Base-by-base conservation (phyloP, 2,329 filamentous ascomycete genomes). In the Cladosporium sphaerospermum region DNA sequence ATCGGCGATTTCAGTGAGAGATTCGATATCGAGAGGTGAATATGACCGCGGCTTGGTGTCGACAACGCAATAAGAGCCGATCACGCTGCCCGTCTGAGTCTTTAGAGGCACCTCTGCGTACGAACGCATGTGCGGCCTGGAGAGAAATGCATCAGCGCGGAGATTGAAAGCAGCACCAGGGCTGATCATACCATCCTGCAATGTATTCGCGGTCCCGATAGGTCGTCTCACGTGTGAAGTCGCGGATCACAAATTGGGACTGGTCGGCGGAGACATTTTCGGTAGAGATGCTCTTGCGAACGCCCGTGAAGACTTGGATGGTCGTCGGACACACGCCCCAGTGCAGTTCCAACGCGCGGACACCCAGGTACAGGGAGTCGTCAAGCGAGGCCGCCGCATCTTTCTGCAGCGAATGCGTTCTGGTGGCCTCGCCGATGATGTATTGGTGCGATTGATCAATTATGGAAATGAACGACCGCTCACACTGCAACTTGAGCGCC, bases 381-480 rank as follows among this genome's bases (percentile, higher is more conserved):
- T 64, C 39, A 52, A 63, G 45, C 23, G 42, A 43, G 19, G 52
- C 52, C 3, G 14, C 33, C 5, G 55, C 23, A 62, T 56, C 34
- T 33, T 36, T 32, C 2, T 52, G 43, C 6, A 71, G 58, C 1
- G 64, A 62, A 3, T 63, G 53, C 23, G 59, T 52, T 14, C 65
- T 59, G 1, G 69, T 71, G 6, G 69, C 68, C 56, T 73, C 70
- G 19, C 68, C 68, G 6, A 73, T 61, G 32, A 72, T 63, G 45
- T 70, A 67, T 50, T 71, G 67, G 16, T 59, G 57, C 8, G 61
- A 51, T 2, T 59, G 59, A 52, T 71, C 69, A 41, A 72, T 59
- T 9, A 72, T 57, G 3, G 69, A 71, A 3, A 72, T 59, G 59
- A 69, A 62, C 31, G 67, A 62, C 14, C 69, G 62, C 23, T 61